Evolutionary conservation across 78 protist genomes (phyloP).

Genomic region (Carpediemonas membranifera): DNA sequence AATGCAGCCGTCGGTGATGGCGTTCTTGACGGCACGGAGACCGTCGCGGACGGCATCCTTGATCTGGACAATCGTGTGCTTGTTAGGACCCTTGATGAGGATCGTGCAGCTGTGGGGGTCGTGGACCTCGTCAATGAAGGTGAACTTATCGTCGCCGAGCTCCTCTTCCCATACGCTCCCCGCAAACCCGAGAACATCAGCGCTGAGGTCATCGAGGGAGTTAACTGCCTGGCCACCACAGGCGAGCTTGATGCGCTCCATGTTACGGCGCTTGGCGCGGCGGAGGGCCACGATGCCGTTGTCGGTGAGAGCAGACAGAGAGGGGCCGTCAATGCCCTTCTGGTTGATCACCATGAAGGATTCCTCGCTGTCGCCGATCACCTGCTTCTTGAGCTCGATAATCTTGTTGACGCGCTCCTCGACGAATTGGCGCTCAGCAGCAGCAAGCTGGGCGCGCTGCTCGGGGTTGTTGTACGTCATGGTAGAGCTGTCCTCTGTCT

Average conservation of each 20-base stretch:
- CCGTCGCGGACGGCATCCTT: slow-evolving; percentile 98
- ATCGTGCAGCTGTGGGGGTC: slow-evolving; percentile 85
- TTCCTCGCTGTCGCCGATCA: slow-evolving; percentile 52
- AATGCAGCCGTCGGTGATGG: slow-evolving; percentile 71
- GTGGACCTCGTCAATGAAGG: slow-evolving; percentile 88
- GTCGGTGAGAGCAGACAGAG: slow-evolving; percentile 85
- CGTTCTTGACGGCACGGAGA: slow-evolving; percentile 89
- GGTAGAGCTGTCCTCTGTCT: slow-evolving; percentile 80
- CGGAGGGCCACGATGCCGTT: slow-evolving; percentile 89
- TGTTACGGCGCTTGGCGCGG: slow-evolving; percentile 93
- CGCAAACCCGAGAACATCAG: slow-evolving; percentile 78
- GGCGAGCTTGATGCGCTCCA: slow-evolving; percentile 86
- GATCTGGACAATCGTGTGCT: slow-evolving; percentile 87
- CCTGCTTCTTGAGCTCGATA: slow-evolving; percentile 80
- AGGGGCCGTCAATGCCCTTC: slow-evolving; percentile 97
- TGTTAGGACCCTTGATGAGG: slow-evolving; percentile 68
- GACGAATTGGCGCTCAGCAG: slow-evolving; percentile 80
- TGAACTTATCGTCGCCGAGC: slow-evolving; percentile 94
- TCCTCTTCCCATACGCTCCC: slow-evolving; percentile 41
- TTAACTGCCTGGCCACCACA: slow-evolving; percentile 95
- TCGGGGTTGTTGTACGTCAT: slow-evolving; percentile 71
- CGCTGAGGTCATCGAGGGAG: slow-evolving; percentile 73
- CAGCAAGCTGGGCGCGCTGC: slow-evolving; percentile 73
- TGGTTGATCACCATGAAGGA: slow-evolving; percentile 86
- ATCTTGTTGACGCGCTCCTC: slow-evolving; percentile 74